Base-by-base conservation (phyloP, 139 green algal species). In the Yamagishiella unicocca region DNA sequence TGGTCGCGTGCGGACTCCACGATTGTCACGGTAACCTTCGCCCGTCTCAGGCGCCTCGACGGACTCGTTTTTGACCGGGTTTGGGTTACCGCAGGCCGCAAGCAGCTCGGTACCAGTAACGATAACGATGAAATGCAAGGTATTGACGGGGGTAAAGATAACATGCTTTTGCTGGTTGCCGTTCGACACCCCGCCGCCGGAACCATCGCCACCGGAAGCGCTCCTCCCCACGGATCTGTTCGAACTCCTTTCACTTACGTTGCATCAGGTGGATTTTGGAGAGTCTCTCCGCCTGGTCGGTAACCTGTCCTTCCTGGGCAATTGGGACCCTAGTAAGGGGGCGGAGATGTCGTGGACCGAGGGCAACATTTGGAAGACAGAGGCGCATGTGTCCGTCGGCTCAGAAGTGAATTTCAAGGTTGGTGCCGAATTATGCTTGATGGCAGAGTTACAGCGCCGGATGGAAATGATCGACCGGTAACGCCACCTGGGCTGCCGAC, bases 341-440 rank as follows among this genome's bases (percentile, higher is more conserved):
- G 46, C 81, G 1, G 29, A 84, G 31, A 89, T 96, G 62, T 66
- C 75, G 4, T 97, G 94, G 95, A 90, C 46, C n/a, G 95, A 97
- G 24, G 95, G 95, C 22, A 81, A 97, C 58, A 40, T 94, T 0
- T 97, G 95, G 95, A 90, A 66, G 0, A 72, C 78, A 7, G 89
- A 90, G 0, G 55, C 93, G 0, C 64, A 91, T 8, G 67, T 95
- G 27, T 90, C 93, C 14, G 88, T 89, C 1, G 92, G 93, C 5
- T 19, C 80, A 25, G 66, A 91, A 2, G 79, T 96, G 5, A 87
- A 93, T 33, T 96, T 95, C 90, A 96, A 96, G 93, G 92, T 95
- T 45, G 0, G 74, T 25, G 2, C n/a, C n/a, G n/a, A n/a, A n/a
- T n/a, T n/a, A n/a, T n/a, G n/a, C n/a, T n/a, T n/a, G n/a, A n/a